These are phyloP conservation scores for Postia placenta DNA, from an alignment of 768 basidiomycete genomes.

Conservation along the genomic window DNA sequence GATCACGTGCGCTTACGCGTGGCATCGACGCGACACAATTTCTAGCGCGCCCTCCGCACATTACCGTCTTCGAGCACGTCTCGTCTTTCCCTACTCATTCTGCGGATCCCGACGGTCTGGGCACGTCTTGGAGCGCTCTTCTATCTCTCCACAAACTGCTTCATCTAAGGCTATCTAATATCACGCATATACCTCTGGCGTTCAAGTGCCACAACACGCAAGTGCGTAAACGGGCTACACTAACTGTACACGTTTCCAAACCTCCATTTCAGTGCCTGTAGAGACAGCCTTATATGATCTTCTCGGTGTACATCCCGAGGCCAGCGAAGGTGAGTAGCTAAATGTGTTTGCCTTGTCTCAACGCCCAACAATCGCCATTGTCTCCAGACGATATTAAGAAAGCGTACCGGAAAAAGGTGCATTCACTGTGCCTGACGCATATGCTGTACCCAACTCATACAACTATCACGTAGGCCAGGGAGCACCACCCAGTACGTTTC, in stretches of 20 bases:
- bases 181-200: not conserved
- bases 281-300: slow-evolving; percentile 86
- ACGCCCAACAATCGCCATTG: slow-evolving; percentile 11
- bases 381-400: slow-evolving; percentile 76
- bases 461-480: too few relatives aligned
- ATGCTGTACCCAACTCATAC: slow-evolving; percentile 15
- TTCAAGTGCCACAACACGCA: not conserved
- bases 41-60: not conserved
- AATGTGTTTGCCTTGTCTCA: not conserved
- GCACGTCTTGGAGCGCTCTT: not conserved
- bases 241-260: not conserved
- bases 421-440: slow-evolving; percentile 8
- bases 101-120: not conserved
- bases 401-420: slow-evolving; percentile 88
- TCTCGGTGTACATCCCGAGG: slow-evolving; percentile 64
- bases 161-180: not conserved
- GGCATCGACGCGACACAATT: not conserved
- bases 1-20: not conserved
- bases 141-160: not conserved
- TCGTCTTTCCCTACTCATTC: not conserved
- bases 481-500: slow-evolving; percentile 77
- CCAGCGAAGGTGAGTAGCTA: slow-evolving; percentile 56
- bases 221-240: not conserved
- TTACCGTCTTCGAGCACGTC: not conserved
- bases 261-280: slow-evolving; percentile 45